phyloP scores from a whole-genome alignment of 2,329 filamentous ascomycete genomes.

The Didymosphaeria variabile region DNA sequence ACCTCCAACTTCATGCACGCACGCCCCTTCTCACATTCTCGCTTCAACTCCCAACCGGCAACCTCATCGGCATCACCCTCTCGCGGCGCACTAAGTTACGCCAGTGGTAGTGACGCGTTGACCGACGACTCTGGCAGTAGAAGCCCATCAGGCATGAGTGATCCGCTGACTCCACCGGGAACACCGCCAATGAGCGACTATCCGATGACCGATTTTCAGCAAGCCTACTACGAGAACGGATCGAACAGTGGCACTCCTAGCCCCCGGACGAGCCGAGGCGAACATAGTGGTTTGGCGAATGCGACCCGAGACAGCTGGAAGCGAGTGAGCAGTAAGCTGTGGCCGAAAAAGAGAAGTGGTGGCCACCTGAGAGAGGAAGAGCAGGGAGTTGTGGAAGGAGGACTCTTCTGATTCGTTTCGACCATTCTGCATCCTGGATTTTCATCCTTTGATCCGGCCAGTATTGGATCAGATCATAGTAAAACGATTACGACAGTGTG shows the following conservation, averaged over 20 bases:
- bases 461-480: slow-evolving; percentile 25
- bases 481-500: slow-evolving; percentile 45
- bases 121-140: slow-evolving; percentile 71
- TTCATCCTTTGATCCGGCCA: slow-evolving; percentile 4
- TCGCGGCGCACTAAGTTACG: slow-evolving; percentile 45
- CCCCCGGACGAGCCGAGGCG: slow-evolving; percentile 48
- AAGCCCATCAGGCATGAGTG: slow-evolving; percentile 59
- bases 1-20: slow-evolving; percentile 49
- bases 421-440: slow-evolving; percentile 10
- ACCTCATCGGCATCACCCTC: slow-evolving; percentile 42
- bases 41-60: slow-evolving; percentile 47
- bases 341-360: slow-evolving; percentile 51
- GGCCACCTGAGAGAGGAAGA: slow-evolving; percentile 48
- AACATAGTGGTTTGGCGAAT: slow-evolving; percentile 47
- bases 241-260: slow-evolving; percentile 48
- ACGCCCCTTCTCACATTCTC: slow-evolving; percentile 47
- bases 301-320: slow-evolving; percentile 52
- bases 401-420: slow-evolving; percentile 37
- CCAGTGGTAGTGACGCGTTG: slow-evolving; percentile 57
- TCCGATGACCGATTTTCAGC: slow-evolving; percentile 56
- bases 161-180: slow-evolving; percentile 78
- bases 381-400: slow-evolving; percentile 46
- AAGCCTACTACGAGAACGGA: slow-evolving; percentile 46
- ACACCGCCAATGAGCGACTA: slow-evolving; percentile 71
- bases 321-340: slow-evolving; percentile 52